Base-by-base conservation (phyloP, 2,329 filamentous ascomycete species). In the Penicillium crustosum region DNA sequence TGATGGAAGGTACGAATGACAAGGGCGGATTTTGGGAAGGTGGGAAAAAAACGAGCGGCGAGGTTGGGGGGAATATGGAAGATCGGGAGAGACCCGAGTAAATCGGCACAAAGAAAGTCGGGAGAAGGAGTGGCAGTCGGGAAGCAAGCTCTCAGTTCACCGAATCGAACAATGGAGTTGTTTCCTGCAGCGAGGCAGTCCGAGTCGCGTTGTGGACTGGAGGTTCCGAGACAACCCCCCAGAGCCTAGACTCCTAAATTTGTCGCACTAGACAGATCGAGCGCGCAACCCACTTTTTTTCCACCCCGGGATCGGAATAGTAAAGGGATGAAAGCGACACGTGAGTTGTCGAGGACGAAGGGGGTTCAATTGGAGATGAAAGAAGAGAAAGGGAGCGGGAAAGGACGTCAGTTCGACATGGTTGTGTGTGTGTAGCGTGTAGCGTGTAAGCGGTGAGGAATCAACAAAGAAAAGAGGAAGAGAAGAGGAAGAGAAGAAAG, bases 111-210 rank as follows among this genome's bases (percentile, higher is more conserved):
- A 60, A 53, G 51, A 48, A 53, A 47, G 50, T 45, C 39, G 52
- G 48, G 33, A 52, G 52, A 63, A 59, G 62, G 55, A 61, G 65
- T 57, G 60, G 60, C 53, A 49, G 55, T 60, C 61, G 59, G 61
- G 43, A 51, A 60, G 45, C 48, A 58, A 58, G 60, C 56, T 60
- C 48, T 52, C 57, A 44, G 47, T 52, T 61, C 63, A 50, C 55
- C 42, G 35, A 63, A 47, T 61, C 50, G 52, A 66, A 72, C 69
- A 71, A 72, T 71, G 67, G 55, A 64, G 64, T 72, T 72, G 69
- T 72, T 66, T 58, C 55, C 67, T 68, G 70, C 66, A 68, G 67
- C 61, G 57, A 58, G 57, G 60, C 64, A 62, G 57, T 41, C 58
- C 63, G 61, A 62, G 63, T 64, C 61, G 63, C 64, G 64, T 58